A percentile compares a stretch with the other conserved stretches of the same genome.
These are phyloP conservation scores for Candolleomyces aberdarensis DNA, from an alignment of 768 basidiomycete species.

Conservation along the genomic window DNA sequence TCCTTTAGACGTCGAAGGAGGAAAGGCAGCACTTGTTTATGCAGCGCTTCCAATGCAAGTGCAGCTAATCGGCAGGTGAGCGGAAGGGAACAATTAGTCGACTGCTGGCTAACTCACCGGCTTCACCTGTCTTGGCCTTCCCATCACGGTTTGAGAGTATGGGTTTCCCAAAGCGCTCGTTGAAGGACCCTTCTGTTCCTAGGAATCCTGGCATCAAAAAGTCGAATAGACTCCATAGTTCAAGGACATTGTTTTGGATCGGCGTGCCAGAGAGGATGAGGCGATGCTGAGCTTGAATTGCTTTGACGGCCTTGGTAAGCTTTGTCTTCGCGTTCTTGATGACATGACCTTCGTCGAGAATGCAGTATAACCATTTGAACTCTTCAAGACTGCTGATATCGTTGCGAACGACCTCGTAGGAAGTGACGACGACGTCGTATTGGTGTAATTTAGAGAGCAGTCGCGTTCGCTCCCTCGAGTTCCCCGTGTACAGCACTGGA, in stretches of 20 bases:
- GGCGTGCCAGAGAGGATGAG: conserved; percentile 96
- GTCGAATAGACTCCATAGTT: conserved; percentile 98
- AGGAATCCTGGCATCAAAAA: conserved; percentile 99
- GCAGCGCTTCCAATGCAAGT: conserved; percentile 89
- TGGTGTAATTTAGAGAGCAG: conserved; percentile 61
- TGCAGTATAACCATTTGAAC: conserved; percentile 90
- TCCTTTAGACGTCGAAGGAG: conserved; percentile 94
- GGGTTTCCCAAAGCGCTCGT: conserved; percentile 93
- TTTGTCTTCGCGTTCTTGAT: conserved; percentile 99
- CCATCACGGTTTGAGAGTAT: conserved; percentile 94
- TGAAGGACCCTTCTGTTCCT: conserved; percentile 93
- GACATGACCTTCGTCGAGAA: conserved; percentile 96
- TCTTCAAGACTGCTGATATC: conserved; percentile 76
- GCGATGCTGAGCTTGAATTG: conserved; percentile 85
- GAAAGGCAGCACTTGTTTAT: conserved; percentile 99
- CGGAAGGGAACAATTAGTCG: background rate
- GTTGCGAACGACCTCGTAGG: conserved; percentile 96
- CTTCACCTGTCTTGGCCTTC: conserved; percentile 92
- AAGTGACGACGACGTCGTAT: conserved; percentile 92
- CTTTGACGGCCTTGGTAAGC: conserved; percentile 93
- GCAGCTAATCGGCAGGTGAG: conserved; percentile 55
- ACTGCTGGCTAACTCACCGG: conserved; percentile 53
- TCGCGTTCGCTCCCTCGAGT: conserved; percentile 72
- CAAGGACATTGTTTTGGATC: conserved; percentile 98
- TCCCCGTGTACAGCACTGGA: conserved; percentile 87